Evolutionary conservation across 495 filamentous ascomycete species (phyloP), one percentile per base, ranked within the genome.

Genomic region (Hypoxylon subgilvum): DNA sequence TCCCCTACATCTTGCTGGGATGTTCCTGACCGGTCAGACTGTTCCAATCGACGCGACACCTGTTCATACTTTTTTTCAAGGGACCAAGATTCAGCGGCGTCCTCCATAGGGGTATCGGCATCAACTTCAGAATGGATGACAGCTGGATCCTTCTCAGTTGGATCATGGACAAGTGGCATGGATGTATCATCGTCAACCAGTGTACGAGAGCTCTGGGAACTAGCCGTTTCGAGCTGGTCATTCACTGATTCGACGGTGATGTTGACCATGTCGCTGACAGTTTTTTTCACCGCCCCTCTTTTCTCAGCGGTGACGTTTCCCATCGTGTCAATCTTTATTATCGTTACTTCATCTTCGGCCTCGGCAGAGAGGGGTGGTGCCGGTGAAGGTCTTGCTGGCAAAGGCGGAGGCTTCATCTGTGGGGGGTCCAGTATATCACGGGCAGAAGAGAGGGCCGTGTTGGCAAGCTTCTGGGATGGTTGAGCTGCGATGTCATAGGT

Each of bases 1-100:
- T 98, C 94, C 7, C 89, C 92, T 5, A 96, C 94, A 75, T 98
- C 94, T 75, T 97, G 93, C 66, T 92, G 78, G 8, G 74, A 74
- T 1, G 76, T 76, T 9, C 78, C 78, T 21, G 72, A 67, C 18
- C 75, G 69, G 40, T 77, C 73, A 2, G 74, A 72, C 40, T 75
- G 70, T 57, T 78, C 70, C 4, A 80, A 66, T 17, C 55, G 64
- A 17, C 58, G 61, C 8, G 67, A 67, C 4, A 75, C 71, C 7
- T 60, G 63, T 0, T 68, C 68, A n/a, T 79, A 66, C 46, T 66
- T 74, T 16, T 76, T 69, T n/a, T 78, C 74, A 12, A 80, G 57
- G 10, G 66, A 67, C 22, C 58, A 57, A 32, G 69, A 55, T 9
- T 66, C 50, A 1, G 31, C 38, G 5, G 50, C 40, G 1, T 57